A percentile compares a stretch with the other conserved stretches of the same genome.
Conservation (phyloP, 306 rosid genomes). For the Corylus americana region DNA sequence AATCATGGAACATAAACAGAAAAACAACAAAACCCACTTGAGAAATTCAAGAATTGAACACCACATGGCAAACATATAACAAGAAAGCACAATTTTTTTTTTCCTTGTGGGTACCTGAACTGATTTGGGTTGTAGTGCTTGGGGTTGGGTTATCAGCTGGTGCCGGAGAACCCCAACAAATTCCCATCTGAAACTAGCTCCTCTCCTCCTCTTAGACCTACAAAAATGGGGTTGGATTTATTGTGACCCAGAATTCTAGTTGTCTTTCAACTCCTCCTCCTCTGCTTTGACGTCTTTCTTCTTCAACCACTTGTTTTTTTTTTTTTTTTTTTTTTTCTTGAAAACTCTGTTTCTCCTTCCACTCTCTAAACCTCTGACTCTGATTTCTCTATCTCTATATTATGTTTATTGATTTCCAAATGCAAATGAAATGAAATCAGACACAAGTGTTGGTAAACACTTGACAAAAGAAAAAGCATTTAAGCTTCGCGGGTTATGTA, state of each 20-base stretch:
- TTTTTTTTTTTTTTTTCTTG: background rate
- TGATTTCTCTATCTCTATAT: too few species aligned
- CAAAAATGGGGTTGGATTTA: background rate
- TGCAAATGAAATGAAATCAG: background rate
- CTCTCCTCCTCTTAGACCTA: conserved; percentile 5
- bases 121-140: conserved; percentile 48
- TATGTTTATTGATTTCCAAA: too few species aligned
- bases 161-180: conserved; percentile 66
- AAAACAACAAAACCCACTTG: conserved; percentile 17
- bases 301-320: background rate
- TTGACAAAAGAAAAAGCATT: background rate
- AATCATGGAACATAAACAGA: background rate
- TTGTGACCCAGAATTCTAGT: background rate
- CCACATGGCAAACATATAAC: background rate
- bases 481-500: conserved; percentile 11
- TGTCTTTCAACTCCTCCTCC: background rate
- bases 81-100: background rate
- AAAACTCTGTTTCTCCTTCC: background rate
- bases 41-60: conserved; percentile 5
- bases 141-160: conserved; percentile 36
- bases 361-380: background rate
- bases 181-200: conserved; percentile 57
- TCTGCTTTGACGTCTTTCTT: background rate
- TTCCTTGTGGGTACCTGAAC: conserved; percentile 37
- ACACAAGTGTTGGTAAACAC: background rate